Base-by-base conservation (phyloP, 192 early-diverging fungal genomes). In the Podila epicladia region DNA sequence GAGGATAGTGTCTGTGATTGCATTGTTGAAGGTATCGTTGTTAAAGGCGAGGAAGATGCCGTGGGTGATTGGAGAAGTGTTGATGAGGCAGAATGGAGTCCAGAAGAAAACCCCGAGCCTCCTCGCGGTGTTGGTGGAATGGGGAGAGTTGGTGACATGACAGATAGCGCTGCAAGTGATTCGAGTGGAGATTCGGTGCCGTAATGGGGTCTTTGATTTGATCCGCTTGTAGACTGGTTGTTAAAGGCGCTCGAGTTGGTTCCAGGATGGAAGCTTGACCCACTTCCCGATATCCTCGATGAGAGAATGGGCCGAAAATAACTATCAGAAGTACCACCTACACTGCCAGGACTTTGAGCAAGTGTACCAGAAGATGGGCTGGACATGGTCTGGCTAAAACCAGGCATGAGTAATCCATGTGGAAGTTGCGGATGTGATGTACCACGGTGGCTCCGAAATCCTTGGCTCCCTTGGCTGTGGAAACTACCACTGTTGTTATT, bases 111-210 rank as follows among this genome's bases (percentile, higher is more conserved):
- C 17, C 51, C 67, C 19, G 62, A 58, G n/a, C 45, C 62, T 26
- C 45, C 31, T n/a, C 59, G 15, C 9, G 66, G 62, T 2, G 35
- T 53, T 5, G 32, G 50, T 3, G 41, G 45, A 51, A 12, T 26
- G 38, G 72, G 53, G 13, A n/a, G 53, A 9, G 57, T 61, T 7
- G 74, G 45, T 6, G 68, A 32, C 69, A 78, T 78, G 37, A 78
- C 75, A 45, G 75, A 78, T 8, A 78, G 69, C 13, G 65, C 64
- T 11, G 53, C 53, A n/a, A 55, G 24, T 5, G 53, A 55, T 9
- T 68, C 69, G 11, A 78, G 48, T 0, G 75, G 65, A 0, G 64
- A 71, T 29, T 79, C 76, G 59, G 71, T 49, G 2, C 62, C 62
- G 19, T 41, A 35, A 0, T 19, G 20, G 9, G 20, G 20, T 24